Base-by-base conservation (phyloP, 495 filamentous ascomycete species). In the Penicillium parvum region DNA sequence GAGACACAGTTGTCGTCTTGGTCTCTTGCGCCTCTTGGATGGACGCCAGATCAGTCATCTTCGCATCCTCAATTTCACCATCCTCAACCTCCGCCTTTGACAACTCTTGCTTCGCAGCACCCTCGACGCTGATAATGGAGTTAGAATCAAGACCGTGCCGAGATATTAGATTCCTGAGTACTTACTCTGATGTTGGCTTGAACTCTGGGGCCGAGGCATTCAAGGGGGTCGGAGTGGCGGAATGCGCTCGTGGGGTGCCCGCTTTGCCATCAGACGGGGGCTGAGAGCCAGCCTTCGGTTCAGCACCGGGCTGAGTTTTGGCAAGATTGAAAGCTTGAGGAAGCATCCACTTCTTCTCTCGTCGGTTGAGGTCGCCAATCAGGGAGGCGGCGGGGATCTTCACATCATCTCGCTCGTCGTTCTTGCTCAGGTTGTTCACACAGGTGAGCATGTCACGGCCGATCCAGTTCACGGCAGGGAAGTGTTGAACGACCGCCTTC, bases 401-500 rank as follows among this genome's bases (percentile, higher is more conserved):
- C 16, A 99, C 71, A 69, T 99, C 94, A 49, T 90, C 85, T 50
- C 90, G 76, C 37, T 83, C 76, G 19, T 90, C 84, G 29, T 82
- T 80, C 45, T 81, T 78, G 27, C 75, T 75, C 14, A 87, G 55
- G n/a, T 58, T 53, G 47, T 83, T 81, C 15, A 97, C 77, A 42
- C 76, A 76, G 32, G 72, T 72, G 12, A 84, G 61, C 55, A 94
- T 83, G 28, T 80, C 74, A 18, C 77, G 75, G 15, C 87, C 92
- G 69, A 90, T 88, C 71, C 86, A 90, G 52, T 92, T 90, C 32
- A 97, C 81, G 10, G 79, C 79, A 17, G 94, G 94, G 76, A 94
- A 97, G 53, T 81, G 72, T 20, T 85, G 78, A 22, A 83, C 74
- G 27, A 94, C 73, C 5, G 79, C 75, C 58, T 92, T 95, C 39